Evolutionary conservation across 768 basidiomycete species (phyloP), one percentile per base, ranked within the genome.

Genomic region (Leccinellum albellum): DNA sequence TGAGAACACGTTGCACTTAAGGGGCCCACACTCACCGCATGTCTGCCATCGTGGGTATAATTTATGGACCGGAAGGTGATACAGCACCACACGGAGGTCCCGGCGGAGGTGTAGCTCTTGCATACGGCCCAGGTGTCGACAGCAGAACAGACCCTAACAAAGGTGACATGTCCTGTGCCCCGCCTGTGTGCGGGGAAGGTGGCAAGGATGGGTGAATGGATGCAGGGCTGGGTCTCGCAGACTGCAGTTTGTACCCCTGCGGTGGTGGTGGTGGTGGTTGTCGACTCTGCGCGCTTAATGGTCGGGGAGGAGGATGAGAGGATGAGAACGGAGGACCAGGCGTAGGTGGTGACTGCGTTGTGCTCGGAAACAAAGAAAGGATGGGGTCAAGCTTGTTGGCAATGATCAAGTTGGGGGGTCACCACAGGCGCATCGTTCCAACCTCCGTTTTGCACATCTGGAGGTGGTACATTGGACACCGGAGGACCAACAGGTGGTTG

Each of bases 381-480:
- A 98, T 95, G 3, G 94, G 82, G 7, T 79, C 76, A 3, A 82
- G 86, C 64, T 89, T 91, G 54, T 67, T 72, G 10, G 75, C 60
- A 53, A 70, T 79, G 29, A 77, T 64, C 6, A 79, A 73, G 21
- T 79, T 77, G 1, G 88, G 83, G 1, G 77, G 76, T 62, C 13
- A 76, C 68, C 4, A 44, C 20, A 0, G 93, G 94, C 0, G 93
- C 85, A 71, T 98, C 95, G 64, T 98, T 98, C 94, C 94, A 98
- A 0, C 93, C 93, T 15, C 87, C 83, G 28, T 86, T 85, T 50
- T 88, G 88, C 28, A 76, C 75, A 44, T 85, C 83, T 29, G 85
- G 85, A 4, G 85, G 82, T 1, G 88, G 82, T 1, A 83, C 79
- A 49, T 75, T 73, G 6, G 78, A 68, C 7, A 70, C 64, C 1